These are phyloP conservation scores for Diaporthe capsici DNA, from an alignment of 2,329 filamentous ascomycete species.

Conservation along the genomic window DNA sequence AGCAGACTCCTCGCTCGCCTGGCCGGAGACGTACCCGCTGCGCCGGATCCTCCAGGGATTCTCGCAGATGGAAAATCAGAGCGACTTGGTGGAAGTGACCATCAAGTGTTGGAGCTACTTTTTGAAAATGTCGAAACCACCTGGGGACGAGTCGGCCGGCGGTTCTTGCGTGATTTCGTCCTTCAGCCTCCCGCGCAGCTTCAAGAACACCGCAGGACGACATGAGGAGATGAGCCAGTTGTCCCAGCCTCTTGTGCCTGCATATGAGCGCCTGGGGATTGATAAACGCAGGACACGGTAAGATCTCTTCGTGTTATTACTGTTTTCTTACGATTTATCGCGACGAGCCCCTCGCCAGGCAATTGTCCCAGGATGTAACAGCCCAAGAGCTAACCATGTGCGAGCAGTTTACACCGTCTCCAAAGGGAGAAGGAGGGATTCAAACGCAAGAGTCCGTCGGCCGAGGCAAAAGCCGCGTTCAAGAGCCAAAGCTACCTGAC, in stretches of 20 bases:
- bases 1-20: constrained; percentile 5
- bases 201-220: not conserved
- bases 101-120: constrained; percentile 13
- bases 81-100: constrained; percentile 11
- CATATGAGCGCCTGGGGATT: not conserved
- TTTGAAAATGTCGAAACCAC: not conserved
- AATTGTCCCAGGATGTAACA: not conserved
- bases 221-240: not conserved
- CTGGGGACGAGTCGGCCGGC: not conserved
- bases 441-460: not conserved
- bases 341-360: not conserved
- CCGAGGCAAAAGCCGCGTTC: not conserved
- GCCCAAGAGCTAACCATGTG: not conserved
- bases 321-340: not conserved
- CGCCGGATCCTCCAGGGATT: constrained; percentile 1
- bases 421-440: not conserved
- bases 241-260: not conserved
- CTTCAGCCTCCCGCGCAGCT: not conserved
- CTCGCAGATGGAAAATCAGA: not conserved
- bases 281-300: not conserved
- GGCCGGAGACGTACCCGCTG: constrained; percentile 4
- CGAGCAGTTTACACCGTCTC: not conserved
- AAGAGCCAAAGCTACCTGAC: not conserved
- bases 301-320: not conserved
- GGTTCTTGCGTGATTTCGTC: constrained; percentile 6